These are phyloP conservation scores for Aegilops umbellulata DNA, from an alignment of 176 grass and related monocot genomes.

Conservation along the genomic window DNA sequence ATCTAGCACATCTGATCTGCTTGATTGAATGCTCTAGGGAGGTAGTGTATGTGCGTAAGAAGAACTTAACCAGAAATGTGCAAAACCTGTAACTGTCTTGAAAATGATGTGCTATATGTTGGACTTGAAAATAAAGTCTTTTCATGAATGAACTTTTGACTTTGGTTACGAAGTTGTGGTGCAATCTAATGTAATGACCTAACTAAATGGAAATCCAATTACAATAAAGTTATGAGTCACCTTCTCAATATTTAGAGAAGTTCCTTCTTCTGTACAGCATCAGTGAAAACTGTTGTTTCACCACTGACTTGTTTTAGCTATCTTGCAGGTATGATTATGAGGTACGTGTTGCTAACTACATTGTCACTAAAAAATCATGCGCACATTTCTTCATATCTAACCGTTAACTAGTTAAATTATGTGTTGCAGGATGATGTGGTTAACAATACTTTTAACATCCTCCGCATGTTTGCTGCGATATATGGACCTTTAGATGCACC, in stretches of 20 bases:
- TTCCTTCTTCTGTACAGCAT: neutral
- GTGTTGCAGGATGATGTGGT: slow-evolving; percentile 72
- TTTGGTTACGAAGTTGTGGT: neutral
- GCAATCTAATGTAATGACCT: neutral
- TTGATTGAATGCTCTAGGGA: slow-evolving; percentile 14
- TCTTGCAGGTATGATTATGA: slow-evolving; percentile 95
- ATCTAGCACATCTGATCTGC: neutral
- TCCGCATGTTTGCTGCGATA: slow-evolving; percentile 80
- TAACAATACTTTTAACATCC: slow-evolving; percentile 77
- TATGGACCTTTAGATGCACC: slow-evolving; percentile 85
- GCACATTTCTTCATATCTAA: slow-evolving; percentile 1
- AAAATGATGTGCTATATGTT: neutral
- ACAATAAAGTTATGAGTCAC: neutral
- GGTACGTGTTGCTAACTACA: slow-evolving; percentile 52
- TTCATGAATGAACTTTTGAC: neutral
- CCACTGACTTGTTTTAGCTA: slow-evolving; percentile 26
- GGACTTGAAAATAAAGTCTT: neutral
- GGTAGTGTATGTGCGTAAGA: neutral
- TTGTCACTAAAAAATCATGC: neutral
- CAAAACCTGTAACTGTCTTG: slow-evolving; percentile 1
- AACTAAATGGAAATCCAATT: neutral
- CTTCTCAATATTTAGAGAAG: neutral
- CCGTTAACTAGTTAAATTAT: slow-evolving; percentile 30
- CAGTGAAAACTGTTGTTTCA: neutral
- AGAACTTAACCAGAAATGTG: neutral